Evolutionary conservation across 345 rosid species (phyloP).

Genomic region (Odontarrhena argentea): DNA sequence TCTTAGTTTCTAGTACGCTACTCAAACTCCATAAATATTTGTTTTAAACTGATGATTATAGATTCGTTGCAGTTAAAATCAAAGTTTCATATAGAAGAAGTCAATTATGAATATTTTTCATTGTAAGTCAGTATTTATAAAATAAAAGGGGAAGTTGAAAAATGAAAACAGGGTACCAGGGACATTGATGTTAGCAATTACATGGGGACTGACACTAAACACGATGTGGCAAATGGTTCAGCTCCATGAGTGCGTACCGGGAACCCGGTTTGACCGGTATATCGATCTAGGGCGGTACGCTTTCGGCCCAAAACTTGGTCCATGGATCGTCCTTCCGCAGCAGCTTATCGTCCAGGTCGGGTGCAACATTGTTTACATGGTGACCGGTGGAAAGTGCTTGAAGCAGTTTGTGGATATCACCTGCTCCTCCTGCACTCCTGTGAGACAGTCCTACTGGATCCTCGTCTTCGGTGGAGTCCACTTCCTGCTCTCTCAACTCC

Average conservation of each 20-base stretch:
- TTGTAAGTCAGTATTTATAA: background rate
- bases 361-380: conserved; percentile 92
- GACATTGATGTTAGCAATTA: conserved; percentile 54
- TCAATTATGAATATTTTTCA: too few species aligned
- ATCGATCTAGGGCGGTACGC: conserved; percentile 86
- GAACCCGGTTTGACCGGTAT: conserved; percentile 87
- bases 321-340: conserved; percentile 93
- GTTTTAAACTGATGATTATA: background rate
- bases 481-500: conserved; percentile 89
- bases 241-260: conserved; percentile 89
- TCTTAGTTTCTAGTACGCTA: background rate
- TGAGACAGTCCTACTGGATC: conserved; percentile 86
- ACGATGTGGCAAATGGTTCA: conserved; percentile 98
- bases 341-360: conserved; percentile 94
- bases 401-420: conserved; percentile 81
- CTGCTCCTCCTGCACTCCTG: conserved; percentile 62
- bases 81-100: background rate
- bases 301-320: conserved; percentile 77
- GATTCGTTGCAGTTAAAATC: background rate
- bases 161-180: conserved; percentile 82
- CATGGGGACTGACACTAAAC: conserved; percentile 90
- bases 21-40: background rate
- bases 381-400: conserved; percentile 93
- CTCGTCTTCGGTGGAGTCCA: conserved; percentile 82
- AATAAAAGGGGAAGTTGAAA: background rate